phyloP scores from a whole-genome alignment of 257 asterid genomes.

The Scutellaria minor region DNA sequence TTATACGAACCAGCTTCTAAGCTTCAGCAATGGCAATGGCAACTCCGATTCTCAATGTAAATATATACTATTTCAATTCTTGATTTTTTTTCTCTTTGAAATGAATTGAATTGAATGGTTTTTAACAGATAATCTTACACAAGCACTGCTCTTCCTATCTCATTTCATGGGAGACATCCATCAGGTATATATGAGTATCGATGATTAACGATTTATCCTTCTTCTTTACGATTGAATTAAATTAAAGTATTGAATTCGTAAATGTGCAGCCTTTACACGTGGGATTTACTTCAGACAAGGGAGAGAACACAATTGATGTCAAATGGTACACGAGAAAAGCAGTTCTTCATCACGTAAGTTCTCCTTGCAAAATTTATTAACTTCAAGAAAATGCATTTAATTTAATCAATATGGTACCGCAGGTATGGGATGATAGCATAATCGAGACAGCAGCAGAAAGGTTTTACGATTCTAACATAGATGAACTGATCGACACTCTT shows the following conservation, averaged over 20 bases:
- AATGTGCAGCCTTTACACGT: conserved; percentile 78
- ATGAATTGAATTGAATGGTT: conserved; percentile 8
- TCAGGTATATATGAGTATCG: conserved; percentile 55
- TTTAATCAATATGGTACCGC: neutral
- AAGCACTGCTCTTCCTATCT: conserved; percentile 81
- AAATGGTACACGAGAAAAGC: conserved; percentile 77
- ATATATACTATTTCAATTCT: too few relatives aligned
- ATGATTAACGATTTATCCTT: neutral
- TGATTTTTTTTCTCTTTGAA: neutral
- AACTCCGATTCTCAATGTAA: conserved; percentile 56
- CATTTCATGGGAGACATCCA: conserved; percentile 91
- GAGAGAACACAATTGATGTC: conserved; percentile 73
- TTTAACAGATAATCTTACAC: conserved; percentile 75
- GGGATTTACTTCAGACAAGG: conserved; percentile 69
- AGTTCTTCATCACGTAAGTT: conserved; percentile 80
- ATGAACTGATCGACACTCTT: conserved; percentile 54
- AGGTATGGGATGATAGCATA: conserved; percentile 88
- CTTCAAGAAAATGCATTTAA: neutral
- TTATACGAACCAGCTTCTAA: conserved; percentile 78
- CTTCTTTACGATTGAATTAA: neutral
- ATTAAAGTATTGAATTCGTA: neutral
- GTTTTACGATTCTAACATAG: conserved; percentile 52
- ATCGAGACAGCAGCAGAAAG: conserved; percentile 71
- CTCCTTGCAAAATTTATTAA: neutral
- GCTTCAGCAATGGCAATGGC: conserved; percentile 38